Base-by-base conservation (phyloP, 1,284 basidiomycete species). In the Trametes pubescens region DNA sequence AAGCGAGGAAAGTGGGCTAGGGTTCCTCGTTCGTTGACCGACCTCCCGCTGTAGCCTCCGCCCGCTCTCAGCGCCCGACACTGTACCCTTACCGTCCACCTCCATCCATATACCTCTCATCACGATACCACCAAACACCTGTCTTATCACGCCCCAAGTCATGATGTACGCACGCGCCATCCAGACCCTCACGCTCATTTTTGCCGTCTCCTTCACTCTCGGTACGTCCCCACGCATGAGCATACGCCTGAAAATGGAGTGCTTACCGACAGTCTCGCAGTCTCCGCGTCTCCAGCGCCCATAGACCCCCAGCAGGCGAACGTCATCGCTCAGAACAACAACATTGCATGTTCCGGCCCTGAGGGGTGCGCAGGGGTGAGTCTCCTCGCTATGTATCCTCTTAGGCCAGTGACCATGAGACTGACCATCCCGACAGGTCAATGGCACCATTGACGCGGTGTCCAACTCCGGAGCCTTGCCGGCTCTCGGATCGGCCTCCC, bases 291-390 rank as follows among this genome's bases (percentile, higher is more conserved):
- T 10, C 67, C 65, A 7, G 51, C 65, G 10, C 65, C 67, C 22
- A 69, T 69, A 21, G 67, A 69, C 43, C 40, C 62, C 3, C 49
- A 57, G 10, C 64, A 61, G n/a, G 67, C 65, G 10, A 66, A 69
- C 32, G 62, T 66, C 47, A 64, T 69, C 34, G 67, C 67, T 0
- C 60, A 37, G 32, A 69, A 65, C 62, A 46, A 43, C 14, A 69
- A 69, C 24, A 46, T 53, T 0, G 64, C 57, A 4, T 69, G 67
- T 24, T 64, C 65, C 26, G 67, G 65, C 4, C 65, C 67, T 10
- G 29, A 59, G 18, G 65, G 67, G 8, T 69, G 67, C 48, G 21
- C 49, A 46, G 65, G 62, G 24, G 67, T 69, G 21, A n/a, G 24
- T 35, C 3, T 5, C 7, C 8, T 4, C 4, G 5, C 2, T 14